Evolutionary conservation across 192 early-diverging fungal genomes (phyloP), one percentile per base, ranked within the genome.

Genomic region (Rhizophagus sp.): DNA sequence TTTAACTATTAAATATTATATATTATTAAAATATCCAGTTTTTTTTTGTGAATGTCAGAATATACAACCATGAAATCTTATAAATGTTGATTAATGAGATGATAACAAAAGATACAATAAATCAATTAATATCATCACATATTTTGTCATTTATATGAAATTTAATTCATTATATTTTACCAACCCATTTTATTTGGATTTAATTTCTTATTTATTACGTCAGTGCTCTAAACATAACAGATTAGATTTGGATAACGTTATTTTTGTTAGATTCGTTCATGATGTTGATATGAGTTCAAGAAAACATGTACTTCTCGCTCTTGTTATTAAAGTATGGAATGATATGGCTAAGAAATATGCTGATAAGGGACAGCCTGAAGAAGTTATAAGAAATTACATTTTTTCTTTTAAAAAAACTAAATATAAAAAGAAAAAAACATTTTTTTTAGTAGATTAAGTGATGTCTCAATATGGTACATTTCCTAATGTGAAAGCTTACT

Each of bases 271-370:
- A 62, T 76, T 64, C 44, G 44, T 76, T 41, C 12, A 44, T 27
- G 75, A 76, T 64, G 41, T 64, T 47, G 15, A 76, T 1, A 44
- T 24, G n/a, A 41, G 27, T 9, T 17, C 12, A 41, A 41, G 39
- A 12, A 62, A 76, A 25, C 25, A 73, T 52, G 47, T 73, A 17
- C 24, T 73, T 5, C 13, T 12, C 7, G 25, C 44, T 2, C 27
- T 73, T 27, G 36, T 52, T 12, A 76, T 76, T 44, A 63, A 64
- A 19, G 75, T 64, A n/a, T 76, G 75, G 75, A 76, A 76, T 76
- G 39, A 15, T 17, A n/a, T 76, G 24, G 13, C 19, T 19, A 39
- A 22, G 17, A 76, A 65, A 13, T 76, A 76, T n/a, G 19, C 22
- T 39, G 62, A 76, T 12, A 76, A 36, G 41, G 62, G 75, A 47